Base-by-base conservation (phyloP, 208 protist species). In the Angomonas deanei region DNA sequence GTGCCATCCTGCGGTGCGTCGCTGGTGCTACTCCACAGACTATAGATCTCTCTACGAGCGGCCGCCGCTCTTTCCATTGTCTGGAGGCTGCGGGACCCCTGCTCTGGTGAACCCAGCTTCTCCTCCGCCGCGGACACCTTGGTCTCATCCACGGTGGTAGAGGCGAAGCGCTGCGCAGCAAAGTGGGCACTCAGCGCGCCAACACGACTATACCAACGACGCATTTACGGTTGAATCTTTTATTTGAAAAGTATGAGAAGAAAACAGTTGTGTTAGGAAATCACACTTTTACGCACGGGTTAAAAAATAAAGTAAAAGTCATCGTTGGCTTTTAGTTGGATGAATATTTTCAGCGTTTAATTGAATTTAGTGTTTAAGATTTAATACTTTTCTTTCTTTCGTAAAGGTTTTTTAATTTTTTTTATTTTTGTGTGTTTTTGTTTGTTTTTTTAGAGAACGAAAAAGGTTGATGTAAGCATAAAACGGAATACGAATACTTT, bases 11-110 rank as follows among this genome's bases (percentile, higher is more conserved):
- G 3, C 34, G 65, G 54, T 10, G 42, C 33, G 15, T 58, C 66
- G 21, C 49, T 63, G 17, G 54, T 19, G 23, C 23, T 61, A 0
- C 50, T 53, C 86, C 89, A 96, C 30, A 96, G 68, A 1, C 76
- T 76, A 66, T 80, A 77, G 54, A 94, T 91, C 23, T 86, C 88
- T 21, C 85, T 55, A 27, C 88, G 72, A 21, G 85, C 85, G 15
- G 70, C 77, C 0, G 85, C 78, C 2, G 88, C 80, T 15, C 61
- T 64, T 50, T 94, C 84, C 84, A 94, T 93, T 26, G 77, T 70
- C 36, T 53, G 49, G 50, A 53, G 19, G 2, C 33, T 55, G 1
- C 53, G 30, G 23, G 6, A 11, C 17, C 10, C 21, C 19, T 6
- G 15, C 21, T 46, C 57, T 17, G 27, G 61, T 33, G 21, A 13